These are phyloP conservation scores for Styphnolobium japonicum DNA, from an alignment of 306 rosid species.

Conservation along the genomic window DNA sequence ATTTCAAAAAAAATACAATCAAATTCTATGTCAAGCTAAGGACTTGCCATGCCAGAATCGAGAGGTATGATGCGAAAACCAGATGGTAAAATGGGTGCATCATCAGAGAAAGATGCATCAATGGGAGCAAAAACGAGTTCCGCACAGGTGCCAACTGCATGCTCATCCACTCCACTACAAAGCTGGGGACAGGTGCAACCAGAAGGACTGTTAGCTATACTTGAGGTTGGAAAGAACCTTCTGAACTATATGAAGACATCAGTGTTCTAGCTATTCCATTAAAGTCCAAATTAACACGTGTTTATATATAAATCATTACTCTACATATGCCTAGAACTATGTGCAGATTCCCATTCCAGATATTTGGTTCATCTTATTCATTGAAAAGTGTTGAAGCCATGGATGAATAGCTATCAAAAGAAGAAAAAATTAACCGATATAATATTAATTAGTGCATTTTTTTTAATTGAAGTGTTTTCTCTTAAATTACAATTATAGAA, in stretches of 20 bases:
- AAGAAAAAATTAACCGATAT: background rate
- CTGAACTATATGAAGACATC: background rate
- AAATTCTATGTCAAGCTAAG: background rate
- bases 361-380: background rate
- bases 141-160: constrained; percentile 76
- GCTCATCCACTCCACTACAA: constrained; percentile 92
- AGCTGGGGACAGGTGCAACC: constrained; percentile 51
- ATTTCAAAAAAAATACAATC: background rate
- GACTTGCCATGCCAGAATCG: constrained; percentile 63
- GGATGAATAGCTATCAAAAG: background rate
- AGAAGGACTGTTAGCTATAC: constrained; percentile 24
- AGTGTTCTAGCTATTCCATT: background rate
- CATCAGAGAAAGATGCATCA: constrained; percentile 95
- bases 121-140: constrained; percentile 97
- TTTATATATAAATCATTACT: background rate
- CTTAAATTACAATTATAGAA: background rate
- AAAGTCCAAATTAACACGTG: background rate
- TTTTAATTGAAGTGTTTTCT: background rate
- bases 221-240: background rate
- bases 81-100: constrained; percentile 92
- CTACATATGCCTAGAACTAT: background rate
- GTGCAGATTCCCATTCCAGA: background rate
- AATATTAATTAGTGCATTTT: background rate
- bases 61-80: constrained; percentile 96
- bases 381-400: background rate